Percentiles rank a stretch among this genome's conserved stretches.
Conservation (phyloP, 140 eudicot species). For the Anethum foeniculum region DNA sequence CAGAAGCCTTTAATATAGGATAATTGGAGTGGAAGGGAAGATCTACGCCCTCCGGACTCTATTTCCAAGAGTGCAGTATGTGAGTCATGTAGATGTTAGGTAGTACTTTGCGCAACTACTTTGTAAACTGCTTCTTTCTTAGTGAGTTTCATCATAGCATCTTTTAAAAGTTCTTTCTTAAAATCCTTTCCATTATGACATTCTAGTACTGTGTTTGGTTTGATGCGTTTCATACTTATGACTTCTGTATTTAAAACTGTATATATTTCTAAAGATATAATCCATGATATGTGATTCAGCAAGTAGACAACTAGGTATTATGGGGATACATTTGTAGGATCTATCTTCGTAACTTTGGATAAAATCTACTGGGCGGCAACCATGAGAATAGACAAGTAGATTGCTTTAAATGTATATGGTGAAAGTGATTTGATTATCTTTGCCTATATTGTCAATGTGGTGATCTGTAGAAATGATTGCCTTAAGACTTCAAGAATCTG, state of each 20-base stretch:
- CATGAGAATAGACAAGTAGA: not conserved
- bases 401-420: no score
- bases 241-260: not conserved
- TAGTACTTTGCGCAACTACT: no score
- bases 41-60: not conserved
- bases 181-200: not conserved
- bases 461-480: not conserved
- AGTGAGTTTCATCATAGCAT: no score
- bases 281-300: not conserved
- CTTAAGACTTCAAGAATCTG: not conserved
- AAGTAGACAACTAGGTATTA: not conserved
- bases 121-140: no score
- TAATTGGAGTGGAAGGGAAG: not conserved
- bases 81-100: not conserved
- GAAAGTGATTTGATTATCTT: not conserved
- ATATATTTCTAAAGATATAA: not conserved
- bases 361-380: not conserved
- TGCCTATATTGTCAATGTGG: not conserved
- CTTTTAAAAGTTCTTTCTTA: not conserved
- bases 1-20: not conserved
- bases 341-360: not conserved
- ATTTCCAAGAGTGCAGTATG: not conserved
- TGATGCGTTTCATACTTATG: not conserved
- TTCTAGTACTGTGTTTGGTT: not conserved
- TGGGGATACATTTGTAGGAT: not conserved